These are phyloP conservation scores for Ascochyta lentis DNA, from an alignment of 2,329 filamentous ascomycete genomes.

Conservation along the genomic window DNA sequence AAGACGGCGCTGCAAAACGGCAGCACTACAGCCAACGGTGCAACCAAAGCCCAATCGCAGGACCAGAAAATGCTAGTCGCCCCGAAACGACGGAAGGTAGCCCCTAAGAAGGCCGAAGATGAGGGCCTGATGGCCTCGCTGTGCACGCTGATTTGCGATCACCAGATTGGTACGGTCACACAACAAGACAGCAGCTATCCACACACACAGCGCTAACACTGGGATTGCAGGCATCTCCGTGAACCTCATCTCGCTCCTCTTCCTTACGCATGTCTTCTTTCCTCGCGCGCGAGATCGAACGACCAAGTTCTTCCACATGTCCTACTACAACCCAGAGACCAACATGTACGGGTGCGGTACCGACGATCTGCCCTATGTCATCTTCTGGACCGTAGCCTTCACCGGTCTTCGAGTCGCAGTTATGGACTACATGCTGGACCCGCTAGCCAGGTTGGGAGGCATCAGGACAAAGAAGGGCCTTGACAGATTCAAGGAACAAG, in stretches of 20 bases:
- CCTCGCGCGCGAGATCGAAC: conserved; percentile 80
- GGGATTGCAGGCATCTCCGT: conserved; percentile 73
- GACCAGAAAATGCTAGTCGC: conserved; percentile 17
- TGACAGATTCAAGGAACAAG: conserved; percentile 90
- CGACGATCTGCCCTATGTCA: conserved; percentile 80
- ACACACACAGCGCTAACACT: background rate
- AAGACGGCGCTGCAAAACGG: conserved; percentile 23
- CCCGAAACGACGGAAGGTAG: conserved; percentile 27
- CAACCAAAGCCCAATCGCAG: conserved; percentile 19
- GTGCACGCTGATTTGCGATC: conserved; percentile 74
- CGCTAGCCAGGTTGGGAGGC: conserved; percentile 74
- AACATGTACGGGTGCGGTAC: conserved; percentile 77
- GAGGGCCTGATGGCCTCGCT: conserved; percentile 67
- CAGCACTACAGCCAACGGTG: conserved; percentile 14
- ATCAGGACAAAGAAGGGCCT: conserved; percentile 77
- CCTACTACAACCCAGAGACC: conserved; percentile 75
- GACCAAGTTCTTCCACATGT: conserved; percentile 86
- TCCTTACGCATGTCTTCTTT: conserved; percentile 81
- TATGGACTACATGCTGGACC: conserved; percentile 87
- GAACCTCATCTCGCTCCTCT: conserved; percentile 83
- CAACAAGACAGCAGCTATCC: background rate
- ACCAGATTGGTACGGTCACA: conserved; percentile 74
- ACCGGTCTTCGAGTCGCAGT: conserved; percentile 82
- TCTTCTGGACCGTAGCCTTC: conserved; percentile 81
- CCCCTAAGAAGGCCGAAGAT: conserved; percentile 63